Conservation (phyloP, 257 asterid species). For the Cinchona pubescens region DNA sequence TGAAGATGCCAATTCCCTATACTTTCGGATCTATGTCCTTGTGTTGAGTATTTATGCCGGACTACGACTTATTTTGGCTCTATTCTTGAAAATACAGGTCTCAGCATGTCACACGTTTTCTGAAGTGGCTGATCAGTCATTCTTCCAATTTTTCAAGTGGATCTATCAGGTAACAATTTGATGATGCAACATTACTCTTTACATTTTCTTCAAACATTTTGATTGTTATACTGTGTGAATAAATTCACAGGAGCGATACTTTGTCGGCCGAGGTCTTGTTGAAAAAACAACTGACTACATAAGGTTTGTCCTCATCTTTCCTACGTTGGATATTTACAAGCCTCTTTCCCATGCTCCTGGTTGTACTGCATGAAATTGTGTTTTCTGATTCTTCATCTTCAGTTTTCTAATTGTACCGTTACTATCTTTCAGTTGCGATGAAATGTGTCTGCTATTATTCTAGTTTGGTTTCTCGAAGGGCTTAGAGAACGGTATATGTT, state of each 20-base stretch:
- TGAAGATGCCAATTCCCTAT: constrained; percentile 52
- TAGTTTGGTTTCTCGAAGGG: neutral
- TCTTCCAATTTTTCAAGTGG: constrained; percentile 98
- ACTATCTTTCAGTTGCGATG: neutral
- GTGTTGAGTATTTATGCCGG: constrained; percentile 92
- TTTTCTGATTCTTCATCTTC: neutral
- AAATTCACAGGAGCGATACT: constrained; percentile 82
- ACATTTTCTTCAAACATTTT: neutral
- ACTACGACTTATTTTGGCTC: constrained; percentile 60
- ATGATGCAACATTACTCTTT: neutral
- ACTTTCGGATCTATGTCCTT: constrained; percentile 87
- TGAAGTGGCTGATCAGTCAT: constrained; percentile 84
- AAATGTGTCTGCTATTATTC: neutral
- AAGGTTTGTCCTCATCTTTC: constrained; percentile 43
- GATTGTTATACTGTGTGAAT: constrained; percentile 12
- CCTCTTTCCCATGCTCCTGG: neutral
- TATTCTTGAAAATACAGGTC: constrained; percentile 77
- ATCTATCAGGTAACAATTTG: constrained; percentile 69
- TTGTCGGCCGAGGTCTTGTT: constrained; percentile 99
- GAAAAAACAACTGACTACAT: constrained; percentile 79
- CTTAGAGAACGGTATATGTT: neutral
- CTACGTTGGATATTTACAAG: neutral
- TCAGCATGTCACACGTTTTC: constrained; percentile 81
- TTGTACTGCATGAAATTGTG: neutral
- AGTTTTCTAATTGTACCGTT: neutral